Evolutionary conservation across 2,329 filamentous ascomycete genomes (phyloP).

Genomic region (Coniochaeta sp.): DNA sequence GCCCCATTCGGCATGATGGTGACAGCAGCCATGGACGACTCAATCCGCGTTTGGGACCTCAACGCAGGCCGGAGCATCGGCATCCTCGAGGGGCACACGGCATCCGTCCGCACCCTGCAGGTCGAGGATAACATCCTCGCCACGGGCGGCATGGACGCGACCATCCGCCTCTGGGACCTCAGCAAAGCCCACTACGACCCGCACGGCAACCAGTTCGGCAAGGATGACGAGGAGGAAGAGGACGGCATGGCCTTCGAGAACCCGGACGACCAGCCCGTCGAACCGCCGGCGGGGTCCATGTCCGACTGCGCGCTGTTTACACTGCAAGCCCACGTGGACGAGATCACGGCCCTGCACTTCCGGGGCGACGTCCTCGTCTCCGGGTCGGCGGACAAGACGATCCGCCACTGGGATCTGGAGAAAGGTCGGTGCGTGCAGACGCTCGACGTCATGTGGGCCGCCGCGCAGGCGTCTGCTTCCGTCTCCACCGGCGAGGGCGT

Average conservation of each 20-base stretch:
- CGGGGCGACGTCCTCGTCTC: conserved; percentile 84
- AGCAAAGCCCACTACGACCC: conserved; percentile 82
- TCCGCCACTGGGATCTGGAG: conserved; percentile 95
- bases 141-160: conserved; percentile 91
- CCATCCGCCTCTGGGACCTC: conserved; percentile 90
- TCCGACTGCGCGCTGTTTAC: conserved; percentile 84
- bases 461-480: conserved; percentile 75
- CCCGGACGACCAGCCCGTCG: conserved; percentile 59
- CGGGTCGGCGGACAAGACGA: conserved; percentile 92
- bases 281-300: conserved; percentile 73
- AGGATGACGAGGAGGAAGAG: conserved; percentile 44
- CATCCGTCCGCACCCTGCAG: conserved; percentile 85
- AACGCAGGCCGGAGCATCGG: conserved; percentile 91
- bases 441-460: conserved; percentile 95
- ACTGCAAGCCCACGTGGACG: conserved; percentile 83
- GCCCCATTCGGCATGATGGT: conserved; percentile 96
- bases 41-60: conserved; percentile 91
- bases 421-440: conserved; percentile 96
- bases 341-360: conserved; percentile 92
- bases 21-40: conserved; percentile 85
- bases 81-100: conserved; percentile 85
- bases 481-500: conserved; percentile 52
- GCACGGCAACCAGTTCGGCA: conserved; percentile 52
- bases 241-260: conserved; percentile 69
- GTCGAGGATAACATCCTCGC: conserved; percentile 94